Percentiles rank a stretch among this genome's conserved stretches.
These are phyloP conservation scores for Eucalyptus coolabah DNA, from an alignment of 345 rosid genomes.

Conservation along the genomic window DNA sequence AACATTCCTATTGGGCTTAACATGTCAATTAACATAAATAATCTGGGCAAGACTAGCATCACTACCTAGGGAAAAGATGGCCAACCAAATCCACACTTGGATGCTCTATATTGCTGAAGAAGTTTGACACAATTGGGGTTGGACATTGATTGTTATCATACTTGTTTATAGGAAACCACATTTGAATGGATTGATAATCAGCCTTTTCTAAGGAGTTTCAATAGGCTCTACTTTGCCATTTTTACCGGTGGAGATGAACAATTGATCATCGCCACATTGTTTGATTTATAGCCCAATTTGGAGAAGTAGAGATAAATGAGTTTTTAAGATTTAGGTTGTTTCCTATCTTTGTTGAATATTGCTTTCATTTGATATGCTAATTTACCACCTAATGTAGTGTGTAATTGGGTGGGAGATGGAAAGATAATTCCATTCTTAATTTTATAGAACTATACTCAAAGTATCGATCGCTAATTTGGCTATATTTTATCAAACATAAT, in stretches of 20 bases:
- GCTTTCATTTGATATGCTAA: not conserved
- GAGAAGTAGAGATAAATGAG: not conserved
- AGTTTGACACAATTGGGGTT: not conserved
- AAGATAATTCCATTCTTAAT: not conserved
- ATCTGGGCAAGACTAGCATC: fast-evolving
- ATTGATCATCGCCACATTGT: not conserved
- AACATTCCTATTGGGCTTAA: too few relatives aligned
- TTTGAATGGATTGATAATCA: not conserved
- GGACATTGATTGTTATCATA: too few relatives aligned
- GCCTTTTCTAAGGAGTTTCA: not conserved
- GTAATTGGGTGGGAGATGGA: not conserved
- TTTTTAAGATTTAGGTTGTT: too few relatives aligned
- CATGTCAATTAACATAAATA: too few relatives aligned
- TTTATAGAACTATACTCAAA: not conserved
- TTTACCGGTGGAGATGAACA: not conserved
- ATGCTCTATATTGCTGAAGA: too few relatives aligned
- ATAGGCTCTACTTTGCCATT: not conserved
- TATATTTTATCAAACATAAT: too few relatives aligned
- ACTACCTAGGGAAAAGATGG: not conserved
- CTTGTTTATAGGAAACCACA: too few relatives aligned
- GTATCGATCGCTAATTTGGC: not conserved
- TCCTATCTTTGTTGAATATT: not conserved
- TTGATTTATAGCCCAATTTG: not conserved
- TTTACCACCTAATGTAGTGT: not conserved
- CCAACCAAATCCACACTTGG: not conserved